Base-by-base conservation (phyloP, 805 yeast species). In the Suhomyces xylopsoci region DNA sequence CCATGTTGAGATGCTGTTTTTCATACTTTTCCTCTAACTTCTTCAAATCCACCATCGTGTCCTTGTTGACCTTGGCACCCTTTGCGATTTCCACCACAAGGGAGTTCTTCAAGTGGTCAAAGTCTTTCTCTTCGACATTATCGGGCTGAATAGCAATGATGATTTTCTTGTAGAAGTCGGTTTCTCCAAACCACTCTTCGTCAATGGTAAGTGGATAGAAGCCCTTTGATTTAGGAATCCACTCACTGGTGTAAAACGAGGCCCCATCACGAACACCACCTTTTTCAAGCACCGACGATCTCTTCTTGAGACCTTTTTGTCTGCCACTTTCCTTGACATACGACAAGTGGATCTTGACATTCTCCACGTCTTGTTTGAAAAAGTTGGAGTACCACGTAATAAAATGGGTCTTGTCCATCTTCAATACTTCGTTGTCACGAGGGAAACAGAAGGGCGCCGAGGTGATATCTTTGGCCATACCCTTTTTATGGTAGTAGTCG, bases 391-490 rank as follows among this genome's bases (percentile, higher is more conserved):
- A 90, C 97, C 97, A 90, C 8, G 93, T 84, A 49, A 88, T 68
- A 62, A 91, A 90, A 61, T 88, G 87, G 0, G 88, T 81, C 51
- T 78, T 70, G 30, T 80, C 96, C 53, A 80, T 67, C 57, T 80
- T 78, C 70, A 88, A 74, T 40, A 72, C 76, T 10, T 77, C 61
- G 53, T 83, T 79, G 60, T 87, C 92, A 32, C 73, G 75, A 10
- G 97, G 97, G 19, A 88, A 81, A 68, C 97, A 90, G 68, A 90
- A 88, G n/a, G 97, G 97, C 49, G 76, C 94, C 40, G 90, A 81
- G 1, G 72, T 61, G 15, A 69, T 65, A 55, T 75, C 76, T 58
- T 83, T 82, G 28, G 83, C 85, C 36, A 74, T 54, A 7, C 92
- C 93, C 63, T 84, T 86, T 58, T 77, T 79, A 62, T 73, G 77